These are phyloP conservation scores for Ogataea methylovora DNA, from an alignment of 805 yeast genomes.

Conservation along the genomic window DNA sequence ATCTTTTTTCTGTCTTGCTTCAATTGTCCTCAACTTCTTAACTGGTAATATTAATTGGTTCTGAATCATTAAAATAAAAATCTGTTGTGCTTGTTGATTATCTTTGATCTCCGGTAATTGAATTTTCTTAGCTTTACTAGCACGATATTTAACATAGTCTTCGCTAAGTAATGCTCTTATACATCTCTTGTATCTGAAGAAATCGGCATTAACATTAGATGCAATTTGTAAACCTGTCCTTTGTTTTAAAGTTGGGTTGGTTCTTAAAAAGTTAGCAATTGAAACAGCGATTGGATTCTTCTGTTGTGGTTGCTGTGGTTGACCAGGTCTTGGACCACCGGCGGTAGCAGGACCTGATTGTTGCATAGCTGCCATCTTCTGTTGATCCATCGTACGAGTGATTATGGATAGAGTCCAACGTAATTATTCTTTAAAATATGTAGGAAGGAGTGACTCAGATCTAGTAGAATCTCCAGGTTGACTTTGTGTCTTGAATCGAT, in stretches of 20 bases:
- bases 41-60: slow-evolving; percentile 72
- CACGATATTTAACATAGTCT: slow-evolving; percentile 43
- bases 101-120: slow-evolving; percentile 31
- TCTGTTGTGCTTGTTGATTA: slow-evolving; percentile 50
- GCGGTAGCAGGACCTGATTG: neutral
- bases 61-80: slow-evolving; percentile 62
- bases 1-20: slow-evolving; percentile 54
- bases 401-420: no score
- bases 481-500: no score
- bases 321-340: slow-evolving; percentile 14
- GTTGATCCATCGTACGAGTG: no score
- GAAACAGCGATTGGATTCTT: slow-evolving; percentile 53
- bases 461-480: no score
- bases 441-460: no score
- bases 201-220: slow-evolving; percentile 64
- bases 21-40: slow-evolving; percentile 60
- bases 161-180: slow-evolving; percentile 68
- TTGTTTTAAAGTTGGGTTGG: slow-evolving; percentile 61
- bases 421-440: no score
- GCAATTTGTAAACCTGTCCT: slow-evolving; percentile 62
- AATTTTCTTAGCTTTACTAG: slow-evolving; percentile 28
- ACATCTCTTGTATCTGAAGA: slow-evolving; percentile 83
- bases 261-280: slow-evolving; percentile 65
- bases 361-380: no score
- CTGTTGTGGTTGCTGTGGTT: slow-evolving; percentile 10